Conservation (phyloP, 805 yeast genomes). For the Ogataea methanolica region DNA sequence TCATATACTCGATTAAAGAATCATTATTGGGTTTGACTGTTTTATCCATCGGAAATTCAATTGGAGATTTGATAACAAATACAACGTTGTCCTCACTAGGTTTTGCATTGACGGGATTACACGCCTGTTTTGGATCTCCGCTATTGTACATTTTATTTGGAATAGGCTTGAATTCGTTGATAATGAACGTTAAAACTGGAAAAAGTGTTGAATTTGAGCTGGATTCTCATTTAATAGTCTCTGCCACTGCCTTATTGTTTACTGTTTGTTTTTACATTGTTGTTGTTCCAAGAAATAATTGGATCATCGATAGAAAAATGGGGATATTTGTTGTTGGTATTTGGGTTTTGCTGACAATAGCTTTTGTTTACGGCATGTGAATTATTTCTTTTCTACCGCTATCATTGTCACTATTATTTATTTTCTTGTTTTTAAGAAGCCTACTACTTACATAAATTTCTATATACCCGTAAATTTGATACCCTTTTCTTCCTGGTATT, state of each 20-base stretch:
- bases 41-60: constrained; percentile 46
- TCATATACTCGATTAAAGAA: constrained; percentile 40
- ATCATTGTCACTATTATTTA: background rate
- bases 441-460: too few relatives aligned
- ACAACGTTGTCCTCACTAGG: constrained; percentile 36
- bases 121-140: constrained; percentile 54
- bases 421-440: background rate
- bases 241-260: constrained; percentile 36
- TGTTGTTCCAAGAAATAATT: constrained; percentile 40
- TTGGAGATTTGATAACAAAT: constrained; percentile 50
- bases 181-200: constrained; percentile 19
- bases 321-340: constrained; percentile 31
- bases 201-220: constrained; percentile 32
- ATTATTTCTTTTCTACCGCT: background rate
- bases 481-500: too few relatives aligned
- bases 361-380: constrained; percentile 9
- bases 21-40: constrained; percentile 45
- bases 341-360: constrained; percentile 27
- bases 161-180: constrained; percentile 42
- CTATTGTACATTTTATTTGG: constrained; percentile 45
- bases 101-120: constrained; percentile 40
- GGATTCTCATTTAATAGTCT: constrained; percentile 33
- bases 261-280: constrained; percentile 35
- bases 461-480: too few relatives aligned
- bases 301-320: constrained; percentile 40